phyloP scores from a whole-genome alignment of 768 basidiomycete species.

The Pholiota molesta region DNA sequence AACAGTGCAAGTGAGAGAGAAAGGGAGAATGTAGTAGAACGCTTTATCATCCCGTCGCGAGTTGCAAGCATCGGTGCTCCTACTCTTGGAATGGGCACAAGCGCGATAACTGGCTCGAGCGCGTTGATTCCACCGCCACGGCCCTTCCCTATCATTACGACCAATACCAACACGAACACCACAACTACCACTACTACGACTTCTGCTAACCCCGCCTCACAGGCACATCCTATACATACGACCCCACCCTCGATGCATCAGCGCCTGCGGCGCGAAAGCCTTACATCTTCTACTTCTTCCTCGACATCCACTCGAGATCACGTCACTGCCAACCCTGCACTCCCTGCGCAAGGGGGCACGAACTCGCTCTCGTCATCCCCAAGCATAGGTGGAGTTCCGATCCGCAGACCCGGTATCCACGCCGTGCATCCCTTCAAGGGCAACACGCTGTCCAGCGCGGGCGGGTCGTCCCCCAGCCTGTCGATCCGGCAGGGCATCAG shows the following conservation, averaged over 20 bases:
- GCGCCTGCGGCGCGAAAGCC: constrained; percentile 55
- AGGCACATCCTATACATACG: constrained; percentile 17
- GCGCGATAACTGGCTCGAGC: constrained; percentile 26
- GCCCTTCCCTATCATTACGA: constrained; percentile 23
- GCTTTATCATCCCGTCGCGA: constrained; percentile 37
- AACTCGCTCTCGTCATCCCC: constrained; percentile 35
- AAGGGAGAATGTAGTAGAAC: constrained; percentile 32
- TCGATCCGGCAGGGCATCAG: constrained; percentile 32
- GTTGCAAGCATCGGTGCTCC: constrained; percentile 21
- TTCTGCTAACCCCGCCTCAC: background rate
- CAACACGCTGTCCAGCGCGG: constrained; percentile 36
- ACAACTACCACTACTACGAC: constrained; percentile 14
- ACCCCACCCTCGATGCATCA: constrained; percentile 34
- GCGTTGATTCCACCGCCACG: constrained; percentile 34
- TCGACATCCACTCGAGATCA: constrained; percentile 27
- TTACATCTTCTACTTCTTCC: constrained; percentile 37
- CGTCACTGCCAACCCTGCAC: background rate
- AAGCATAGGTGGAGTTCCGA: constrained; percentile 31
- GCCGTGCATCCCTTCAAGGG: constrained; percentile 43
- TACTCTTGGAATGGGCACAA: constrained; percentile 22
- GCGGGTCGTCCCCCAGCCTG: constrained; percentile 35
- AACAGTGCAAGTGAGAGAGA: constrained; percentile 6
- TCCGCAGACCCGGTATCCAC: constrained; percentile 34
- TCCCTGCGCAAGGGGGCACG: constrained; percentile 11
- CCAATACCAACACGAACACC: constrained; percentile 12